phyloP scores from a whole-genome alignment of 2,329 filamentous ascomycete species.

The Cercospora canescens region DNA sequence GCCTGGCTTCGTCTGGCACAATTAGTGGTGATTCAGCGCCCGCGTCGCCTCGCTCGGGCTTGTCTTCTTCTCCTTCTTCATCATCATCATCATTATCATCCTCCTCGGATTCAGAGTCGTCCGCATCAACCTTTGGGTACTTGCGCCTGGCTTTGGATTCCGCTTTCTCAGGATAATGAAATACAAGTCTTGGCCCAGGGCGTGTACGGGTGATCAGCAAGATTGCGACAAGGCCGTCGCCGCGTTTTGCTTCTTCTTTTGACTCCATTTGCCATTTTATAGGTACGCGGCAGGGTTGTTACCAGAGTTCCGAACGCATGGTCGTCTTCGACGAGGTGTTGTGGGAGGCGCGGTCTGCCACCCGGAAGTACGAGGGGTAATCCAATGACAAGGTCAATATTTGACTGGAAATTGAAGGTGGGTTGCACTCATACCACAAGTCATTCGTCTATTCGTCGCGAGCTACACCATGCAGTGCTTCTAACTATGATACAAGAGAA shows the following conservation, averaged over 20 bases:
- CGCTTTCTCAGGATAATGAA: conserved; percentile 67
- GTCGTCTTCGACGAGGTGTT: not conserved
- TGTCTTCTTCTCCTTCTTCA: conserved; percentile 21
- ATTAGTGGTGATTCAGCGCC: not conserved
- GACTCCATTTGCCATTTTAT: conserved; percentile 12
- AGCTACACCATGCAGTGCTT: not conserved
- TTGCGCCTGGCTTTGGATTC: not conserved
- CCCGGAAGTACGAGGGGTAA: not conserved
- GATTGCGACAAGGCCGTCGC: conserved; percentile 59
- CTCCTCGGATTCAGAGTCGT: conserved; percentile 16
- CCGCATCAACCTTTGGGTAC: not conserved
- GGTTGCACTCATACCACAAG: not conserved
- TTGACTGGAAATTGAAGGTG: not conserved
- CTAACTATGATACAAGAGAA: not conserved
- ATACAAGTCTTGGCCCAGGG: conserved; percentile 79
- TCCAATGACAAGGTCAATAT: not conserved
- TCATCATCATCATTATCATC: too few species aligned
- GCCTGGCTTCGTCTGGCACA: conserved; percentile 13
- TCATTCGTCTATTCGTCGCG: not conserved
- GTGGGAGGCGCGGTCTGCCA: not conserved
- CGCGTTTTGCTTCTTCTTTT: not conserved
- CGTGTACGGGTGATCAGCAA: conserved; percentile 75
- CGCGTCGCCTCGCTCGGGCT: not conserved
- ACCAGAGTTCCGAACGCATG: not conserved
- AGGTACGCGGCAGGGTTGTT: not conserved